Evolutionary conservation across 2,329 filamentous ascomycete genomes (phyloP).

Genomic region (Aspergillus viridinutans): DNA sequence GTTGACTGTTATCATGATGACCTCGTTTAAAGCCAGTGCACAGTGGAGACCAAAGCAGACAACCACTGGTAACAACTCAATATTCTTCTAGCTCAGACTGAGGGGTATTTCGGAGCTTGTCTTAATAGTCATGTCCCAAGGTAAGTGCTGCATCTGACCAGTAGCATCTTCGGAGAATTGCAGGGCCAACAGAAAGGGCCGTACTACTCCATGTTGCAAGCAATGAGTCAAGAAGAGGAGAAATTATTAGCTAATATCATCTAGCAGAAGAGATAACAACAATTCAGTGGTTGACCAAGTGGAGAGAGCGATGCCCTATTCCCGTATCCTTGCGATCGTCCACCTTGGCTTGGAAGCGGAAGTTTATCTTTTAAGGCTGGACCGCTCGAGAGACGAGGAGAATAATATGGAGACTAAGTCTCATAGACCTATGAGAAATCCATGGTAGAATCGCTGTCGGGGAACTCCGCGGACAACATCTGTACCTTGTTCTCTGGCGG

Average conservation of each 20-base stretch:
- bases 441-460: not conserved
- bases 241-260: not conserved
- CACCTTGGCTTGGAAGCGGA: not conserved
- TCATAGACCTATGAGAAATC: no score
- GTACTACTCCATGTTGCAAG: not conserved
- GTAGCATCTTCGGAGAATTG: not conserved
- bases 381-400: no score
- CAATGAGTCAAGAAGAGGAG: not conserved
- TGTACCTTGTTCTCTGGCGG: not conserved
- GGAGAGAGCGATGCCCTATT: not conserved
- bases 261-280: not conserved
- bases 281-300: no score
- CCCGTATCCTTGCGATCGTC: not conserved
- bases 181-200: not conserved
- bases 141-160: not conserved
- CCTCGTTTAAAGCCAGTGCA: not conserved
- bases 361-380: not conserved
- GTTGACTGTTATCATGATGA: constrained; percentile 1
- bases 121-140: not conserved
- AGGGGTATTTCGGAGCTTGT: not conserved
- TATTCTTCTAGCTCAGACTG: not conserved
- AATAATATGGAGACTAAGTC: no score
- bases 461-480: not conserved
- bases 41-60: not conserved
- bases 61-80: no score